Evolutionary conservation across 768 basidiomycete genomes (phyloP).

Genomic region (Boletus eberwhitei): DNA sequence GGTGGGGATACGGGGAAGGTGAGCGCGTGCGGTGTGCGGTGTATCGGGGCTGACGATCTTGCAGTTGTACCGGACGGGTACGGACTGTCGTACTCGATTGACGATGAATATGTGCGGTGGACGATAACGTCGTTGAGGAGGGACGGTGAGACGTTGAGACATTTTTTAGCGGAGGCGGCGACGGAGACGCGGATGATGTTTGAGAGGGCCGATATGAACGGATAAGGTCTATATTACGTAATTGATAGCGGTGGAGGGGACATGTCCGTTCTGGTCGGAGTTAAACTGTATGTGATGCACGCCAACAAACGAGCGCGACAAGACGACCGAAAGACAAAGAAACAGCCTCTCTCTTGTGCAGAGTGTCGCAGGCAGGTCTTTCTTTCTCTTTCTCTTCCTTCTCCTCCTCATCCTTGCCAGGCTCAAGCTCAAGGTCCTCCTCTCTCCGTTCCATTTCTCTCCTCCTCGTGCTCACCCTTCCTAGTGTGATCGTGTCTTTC

Average conservation of each 20-base stretch:
- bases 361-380: conserved; percentile 47
- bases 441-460: background rate
- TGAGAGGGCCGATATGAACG: conserved; percentile 34
- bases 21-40: background rate
- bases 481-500: conserved; percentile 63
- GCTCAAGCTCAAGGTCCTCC: conserved; percentile 56
- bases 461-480: conserved; percentile 5
- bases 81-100: conserved; percentile 88
- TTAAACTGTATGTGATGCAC: conserved; percentile 18
- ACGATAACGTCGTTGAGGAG: conserved; percentile 76
- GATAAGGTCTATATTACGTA: conserved; percentile 13
- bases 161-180: conserved; percentile 78
- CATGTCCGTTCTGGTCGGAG: conserved; percentile 28
- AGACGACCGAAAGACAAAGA: conserved; percentile 26
- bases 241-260: conserved; percentile 22
- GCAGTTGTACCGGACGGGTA: conserved; percentile 89
- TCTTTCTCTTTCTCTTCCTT: background rate
- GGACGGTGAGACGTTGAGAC: conserved; percentile 50
- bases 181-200: conserved; percentile 75
- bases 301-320: conserved; percentile 46
- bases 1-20: conserved; percentile 99
- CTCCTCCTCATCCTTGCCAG: conserved; percentile 2
- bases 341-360: conserved; percentile 56
- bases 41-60: conserved; percentile 5
- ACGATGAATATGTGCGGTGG: conserved; percentile 82